phyloP scores from a whole-genome alignment of 106 monocot genomes.

The Vanilla planifolia region DNA sequence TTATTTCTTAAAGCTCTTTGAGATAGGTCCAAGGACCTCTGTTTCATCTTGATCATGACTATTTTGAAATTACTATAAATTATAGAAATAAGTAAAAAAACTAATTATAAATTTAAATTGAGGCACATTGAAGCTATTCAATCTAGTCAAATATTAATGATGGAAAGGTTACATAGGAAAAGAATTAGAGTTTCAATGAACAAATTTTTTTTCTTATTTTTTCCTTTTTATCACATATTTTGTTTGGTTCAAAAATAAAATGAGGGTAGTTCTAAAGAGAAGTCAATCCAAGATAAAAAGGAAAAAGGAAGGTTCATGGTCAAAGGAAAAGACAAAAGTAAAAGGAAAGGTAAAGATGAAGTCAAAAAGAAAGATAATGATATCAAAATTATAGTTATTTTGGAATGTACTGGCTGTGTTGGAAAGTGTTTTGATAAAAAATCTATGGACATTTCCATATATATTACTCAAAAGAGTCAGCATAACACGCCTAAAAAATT shows the following conservation, averaged over 20 bases:
- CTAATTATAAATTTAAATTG: too few species aligned
- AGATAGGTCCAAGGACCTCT: too few species aligned
- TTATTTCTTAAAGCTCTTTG: too few species aligned
- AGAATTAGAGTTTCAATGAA: too few species aligned
- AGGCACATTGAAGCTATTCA: too few species aligned
- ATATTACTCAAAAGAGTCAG: slow-evolving; percentile 1
- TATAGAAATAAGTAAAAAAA: too few species aligned
- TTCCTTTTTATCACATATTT: background rate
- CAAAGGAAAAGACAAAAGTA: background rate
- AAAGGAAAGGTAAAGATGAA: too few species aligned
- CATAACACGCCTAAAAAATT: background rate
- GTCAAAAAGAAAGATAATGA: background rate
- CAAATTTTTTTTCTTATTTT: too few species aligned
- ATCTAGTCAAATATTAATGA: too few species aligned
- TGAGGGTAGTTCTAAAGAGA: background rate
- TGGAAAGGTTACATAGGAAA: too few species aligned
- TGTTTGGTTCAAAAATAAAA: background rate
- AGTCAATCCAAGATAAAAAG: background rate
- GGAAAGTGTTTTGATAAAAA: background rate
- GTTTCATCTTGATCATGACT: too few species aligned
- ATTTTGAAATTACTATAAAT: too few species aligned
- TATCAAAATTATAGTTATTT: slow-evolving; percentile 1
- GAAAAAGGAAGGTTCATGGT: background rate
- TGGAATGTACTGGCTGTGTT: background rate
- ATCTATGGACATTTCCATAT: background rate